Base-by-base conservation (phyloP, 2,329 filamentous ascomycete species). In the Fusarium humuli region DNA sequence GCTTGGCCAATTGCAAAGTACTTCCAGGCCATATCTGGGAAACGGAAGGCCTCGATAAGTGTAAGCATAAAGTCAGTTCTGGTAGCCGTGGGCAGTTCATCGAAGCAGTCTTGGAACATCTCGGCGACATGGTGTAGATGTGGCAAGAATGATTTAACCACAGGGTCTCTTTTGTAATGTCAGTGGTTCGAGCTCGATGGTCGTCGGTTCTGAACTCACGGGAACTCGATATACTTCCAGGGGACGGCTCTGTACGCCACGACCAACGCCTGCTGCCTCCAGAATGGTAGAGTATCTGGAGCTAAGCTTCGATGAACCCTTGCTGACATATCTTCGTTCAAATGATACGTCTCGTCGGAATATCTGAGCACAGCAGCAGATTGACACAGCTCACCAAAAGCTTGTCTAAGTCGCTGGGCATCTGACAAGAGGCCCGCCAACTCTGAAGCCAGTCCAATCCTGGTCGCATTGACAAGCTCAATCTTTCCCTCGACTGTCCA, bases 401-500 rank as follows among this genome's bases (percentile, higher is more conserved):
- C 48, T 12, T 20, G 42, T 49, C 14, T 46, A 44, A 73, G 45
- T 55, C 66, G 59, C 41, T 49, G 46, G 7, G 16, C 13, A 48
- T 73, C 47, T 22, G 71, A 52, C 13, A 73, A 41, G 7, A 73
- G 50, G 16, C 54, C 48, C 25, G 44, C 23, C 30, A 73, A 42
- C 37, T 52, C 64, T 11, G 55, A 23, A 37, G 45, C 44, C 48
- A 73, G 41, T 14, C 71, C 71, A 54, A 57, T 46, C 5, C 13
- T 80, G 78, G 23, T 80, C 77, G 73, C 82, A 67, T 65, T 79
- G 77, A n/a, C 56, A 59, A 37, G 65, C 61, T 73, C 71, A 45
- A 72, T 52, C 10, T 69, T 40, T 22, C 71, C 71, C 18, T 72
- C 56, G 9, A 42, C 37, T 13, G 65, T 73, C 71, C 71, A 73